Evolutionary conservation across 2,329 filamentous ascomycete genomes (phyloP), one percentile per base, ranked within the genome.

Genomic region (Bipolaris gigantea): DNA sequence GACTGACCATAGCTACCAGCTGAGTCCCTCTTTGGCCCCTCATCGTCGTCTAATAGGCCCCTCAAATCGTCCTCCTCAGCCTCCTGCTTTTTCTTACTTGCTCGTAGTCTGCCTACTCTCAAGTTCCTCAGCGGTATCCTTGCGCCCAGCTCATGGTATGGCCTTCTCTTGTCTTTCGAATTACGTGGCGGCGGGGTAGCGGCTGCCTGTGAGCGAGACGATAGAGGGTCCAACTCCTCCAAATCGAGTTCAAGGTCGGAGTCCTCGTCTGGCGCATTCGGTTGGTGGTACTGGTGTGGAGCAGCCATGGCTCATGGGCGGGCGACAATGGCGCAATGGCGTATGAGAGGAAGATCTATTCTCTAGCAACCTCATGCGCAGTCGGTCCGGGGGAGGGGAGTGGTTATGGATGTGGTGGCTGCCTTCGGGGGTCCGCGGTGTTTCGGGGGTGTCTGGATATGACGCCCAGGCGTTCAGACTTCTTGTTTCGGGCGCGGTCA

Each of bases 171-270:
- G 43, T 75, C 70, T 36, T 65, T 68, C 4, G 72, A 73, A 42
- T 50, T 60, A 11, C 62, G 66, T 36, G 55, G 66, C 6, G 68
- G 63, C 40, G 68, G 68, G 8, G 69, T 63, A 27, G 57, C 33
- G n/a, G 61, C 50, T 8, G 64, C 38, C 34, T 63, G 57, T 10
- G 65, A 57, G 34, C 65, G 65, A n/a, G 69, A 57, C 40, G 65
- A 58, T 53, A 70, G 70, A 50, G 89, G 89, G 70, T 92, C 89
- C 62, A 94, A 85, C 79, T 93, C 90, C 68, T 90, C 83, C 63
- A 91, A 82, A 66, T 92, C 88, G 67, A 94, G 80, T 59, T 90
- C 87, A 64, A 88, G 84, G 72, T 93, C 89, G 45, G 87, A 90
- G 72, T 92, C 89, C 71, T 74, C 70, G 75, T 88, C 85, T 75